Conservation (phyloP, 2,329 filamentous ascomycete species). For the Massarina eburnea region DNA sequence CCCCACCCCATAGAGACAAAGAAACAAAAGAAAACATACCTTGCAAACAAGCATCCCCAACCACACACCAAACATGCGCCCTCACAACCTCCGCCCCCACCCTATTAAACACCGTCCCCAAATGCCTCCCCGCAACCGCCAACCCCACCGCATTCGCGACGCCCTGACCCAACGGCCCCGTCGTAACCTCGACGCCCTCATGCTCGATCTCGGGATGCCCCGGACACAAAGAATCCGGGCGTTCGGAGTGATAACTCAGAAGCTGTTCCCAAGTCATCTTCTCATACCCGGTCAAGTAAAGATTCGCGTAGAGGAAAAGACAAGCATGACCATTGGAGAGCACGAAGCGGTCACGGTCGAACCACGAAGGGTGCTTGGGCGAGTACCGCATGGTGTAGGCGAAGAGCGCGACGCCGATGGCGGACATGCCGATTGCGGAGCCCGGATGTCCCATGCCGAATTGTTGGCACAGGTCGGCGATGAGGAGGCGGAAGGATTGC, state of each 20-base stretch:
- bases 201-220: constrained; percentile 62
- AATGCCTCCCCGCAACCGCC: constrained; percentile 60
- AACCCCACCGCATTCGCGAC: constrained; percentile 62
- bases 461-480: constrained; percentile 70
- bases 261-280: constrained; percentile 60
- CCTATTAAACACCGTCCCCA: constrained; percentile 57
- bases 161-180: constrained; percentile 61
- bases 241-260: constrained; percentile 56
- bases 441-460: constrained; percentile 71
- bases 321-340: constrained; percentile 62
- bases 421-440: constrained; percentile 65
- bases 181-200: constrained; percentile 61
- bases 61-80: constrained; percentile 59
- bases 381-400: constrained; percentile 65
- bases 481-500: constrained; percentile 62
- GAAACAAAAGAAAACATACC: no score
- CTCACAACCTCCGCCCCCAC: constrained; percentile 52
- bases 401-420: constrained; percentile 63
- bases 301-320: constrained; percentile 57
- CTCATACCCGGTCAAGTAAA: constrained; percentile 57
- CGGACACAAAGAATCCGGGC: constrained; percentile 54
- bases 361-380: constrained; percentile 57
- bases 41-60: constrained; percentile 60
- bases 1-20: no score
- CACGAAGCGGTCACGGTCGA: constrained; percentile 65